A percentile compares a stretch with the other conserved stretches of the same genome.
These are phyloP conservation scores for Asparagopsis taxiformis DNA, from an alignment of 31 red algal species.

Conservation along the genomic window DNA sequence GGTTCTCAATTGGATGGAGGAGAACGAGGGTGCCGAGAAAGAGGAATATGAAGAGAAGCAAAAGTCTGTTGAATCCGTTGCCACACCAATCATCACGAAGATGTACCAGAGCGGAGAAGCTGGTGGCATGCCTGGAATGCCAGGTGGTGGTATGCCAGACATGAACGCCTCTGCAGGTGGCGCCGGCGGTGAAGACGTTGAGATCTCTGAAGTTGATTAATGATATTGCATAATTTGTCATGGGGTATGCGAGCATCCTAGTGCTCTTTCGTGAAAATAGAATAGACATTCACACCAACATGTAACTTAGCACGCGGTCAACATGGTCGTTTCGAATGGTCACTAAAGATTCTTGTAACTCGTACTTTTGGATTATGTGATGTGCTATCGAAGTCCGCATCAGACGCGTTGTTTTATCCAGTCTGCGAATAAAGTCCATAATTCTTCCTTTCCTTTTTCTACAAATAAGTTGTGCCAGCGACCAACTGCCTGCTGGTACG, in stretches of 20 bases:
- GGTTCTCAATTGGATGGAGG: conserved; percentile 94
- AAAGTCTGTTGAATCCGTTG: conserved; percentile 92
- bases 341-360: conserved; percentile 2
- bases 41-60: conserved; percentile 96
- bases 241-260: not conserved
- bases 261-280: conserved; percentile 1
- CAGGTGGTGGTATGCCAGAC: conserved; percentile 60
- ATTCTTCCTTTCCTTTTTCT: conserved; percentile 70
- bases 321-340: not conserved
- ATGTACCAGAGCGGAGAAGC: conserved; percentile 80
- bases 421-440: conserved; percentile 55
- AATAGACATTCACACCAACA: not conserved
- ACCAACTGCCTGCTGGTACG: conserved; percentile 25
- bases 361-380: not conserved
- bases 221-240: not conserved
- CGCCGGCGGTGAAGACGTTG: conserved; percentile 75
- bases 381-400: not conserved
- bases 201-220: conserved; percentile 84
- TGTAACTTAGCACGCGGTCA: not conserved
- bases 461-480: conserved; percentile 87
- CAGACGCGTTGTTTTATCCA: conserved; percentile 47
- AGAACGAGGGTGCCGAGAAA: conserved; percentile 85
- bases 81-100: conserved; percentile 90
- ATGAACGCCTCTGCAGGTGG: conserved; percentile 37
- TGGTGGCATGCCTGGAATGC: conserved; percentile 68